These are phyloP conservation scores for Oryza brachyantha DNA, from an alignment of 176 grass and related monocot genomes.

Conservation along the genomic window DNA sequence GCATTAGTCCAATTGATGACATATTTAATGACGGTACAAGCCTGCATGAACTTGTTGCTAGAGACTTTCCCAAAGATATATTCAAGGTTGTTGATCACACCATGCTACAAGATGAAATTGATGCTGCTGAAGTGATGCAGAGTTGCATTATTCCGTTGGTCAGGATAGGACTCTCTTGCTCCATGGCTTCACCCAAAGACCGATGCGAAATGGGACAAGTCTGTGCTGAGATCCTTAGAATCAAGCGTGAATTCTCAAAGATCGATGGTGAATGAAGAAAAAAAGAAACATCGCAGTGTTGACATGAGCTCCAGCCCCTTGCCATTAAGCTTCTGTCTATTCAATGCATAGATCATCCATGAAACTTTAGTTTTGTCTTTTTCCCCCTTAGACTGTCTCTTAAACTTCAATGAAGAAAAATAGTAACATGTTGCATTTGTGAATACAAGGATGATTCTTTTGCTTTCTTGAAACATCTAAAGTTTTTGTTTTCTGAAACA, in stretches of 20 bases:
- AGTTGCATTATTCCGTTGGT: slow-evolving; percentile 11
- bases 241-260: slow-evolving; percentile 10
- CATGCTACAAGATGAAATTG: background rate
- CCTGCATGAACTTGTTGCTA: slow-evolving; percentile 22
- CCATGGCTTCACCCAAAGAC: slow-evolving; percentile 26
- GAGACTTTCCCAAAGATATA: background rate
- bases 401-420: too few relatives aligned
- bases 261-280: too few relatives aligned
- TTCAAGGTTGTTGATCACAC: slow-evolving; percentile 12
- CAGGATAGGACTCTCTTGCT: slow-evolving; percentile 30
- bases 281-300: too few relatives aligned
- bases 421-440: too few relatives aligned
- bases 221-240: background rate
- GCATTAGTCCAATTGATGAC: background rate
- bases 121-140: background rate
- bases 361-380: too few relatives aligned
- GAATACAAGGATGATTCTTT: too few relatives aligned
- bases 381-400: too few relatives aligned
- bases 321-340: too few relatives aligned
- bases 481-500: too few relatives aligned
- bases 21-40: background rate
- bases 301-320: too few relatives aligned
- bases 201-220: slow-evolving; percentile 11
- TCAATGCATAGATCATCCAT: too few relatives aligned
- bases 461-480: too few relatives aligned